Evolutionary conservation across 257 asterid species (phyloP).

Genomic region (Eucommia ulmoides): DNA sequence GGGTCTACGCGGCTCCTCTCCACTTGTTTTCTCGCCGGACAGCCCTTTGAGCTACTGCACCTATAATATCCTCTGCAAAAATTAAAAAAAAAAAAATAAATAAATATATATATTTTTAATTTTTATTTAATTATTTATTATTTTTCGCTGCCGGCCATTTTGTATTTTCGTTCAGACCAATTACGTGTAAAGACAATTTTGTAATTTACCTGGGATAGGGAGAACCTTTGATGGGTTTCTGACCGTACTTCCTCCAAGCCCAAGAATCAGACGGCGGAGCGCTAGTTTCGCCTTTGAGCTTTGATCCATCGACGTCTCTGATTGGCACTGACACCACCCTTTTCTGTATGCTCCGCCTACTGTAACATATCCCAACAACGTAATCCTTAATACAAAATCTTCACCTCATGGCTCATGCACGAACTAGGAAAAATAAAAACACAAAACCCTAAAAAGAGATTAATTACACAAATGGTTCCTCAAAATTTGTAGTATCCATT

Average conservation of each 20-base stretch:
- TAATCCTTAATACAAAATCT: not conserved
- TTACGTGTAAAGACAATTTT: too few relatives aligned
- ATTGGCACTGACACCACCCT: conserved; percentile 71
- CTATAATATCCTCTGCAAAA: conserved; percentile 72
- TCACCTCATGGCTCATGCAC: conserved; percentile 21
- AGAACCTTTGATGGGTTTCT: conserved; percentile 91
- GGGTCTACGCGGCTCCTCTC: conserved; percentile 77
- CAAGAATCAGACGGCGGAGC: conserved; percentile 95
- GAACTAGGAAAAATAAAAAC: conserved; percentile 5
- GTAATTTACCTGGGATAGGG: conserved; percentile 76
- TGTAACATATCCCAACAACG: conserved; percentile 16
- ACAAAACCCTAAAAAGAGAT: not conserved
- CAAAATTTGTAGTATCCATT: not conserved
- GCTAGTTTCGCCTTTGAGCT: conserved; percentile 65
- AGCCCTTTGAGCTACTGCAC: conserved; percentile 93
- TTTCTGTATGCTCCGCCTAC: conserved; percentile 58
- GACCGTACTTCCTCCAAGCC: conserved; percentile 98
- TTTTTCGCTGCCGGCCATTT: too few relatives aligned
- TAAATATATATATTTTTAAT: too few relatives aligned
- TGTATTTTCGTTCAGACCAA: too few relatives aligned
- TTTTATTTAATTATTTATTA: too few relatives aligned
- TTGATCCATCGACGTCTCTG: conserved; percentile 55
- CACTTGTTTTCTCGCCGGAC: conserved; percentile 94
- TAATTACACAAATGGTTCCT: not conserved
- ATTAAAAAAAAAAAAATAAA: not conserved